Evolutionary conservation across 345 rosid species (phyloP).

Genomic region (Nephelium lappaceum): DNA sequence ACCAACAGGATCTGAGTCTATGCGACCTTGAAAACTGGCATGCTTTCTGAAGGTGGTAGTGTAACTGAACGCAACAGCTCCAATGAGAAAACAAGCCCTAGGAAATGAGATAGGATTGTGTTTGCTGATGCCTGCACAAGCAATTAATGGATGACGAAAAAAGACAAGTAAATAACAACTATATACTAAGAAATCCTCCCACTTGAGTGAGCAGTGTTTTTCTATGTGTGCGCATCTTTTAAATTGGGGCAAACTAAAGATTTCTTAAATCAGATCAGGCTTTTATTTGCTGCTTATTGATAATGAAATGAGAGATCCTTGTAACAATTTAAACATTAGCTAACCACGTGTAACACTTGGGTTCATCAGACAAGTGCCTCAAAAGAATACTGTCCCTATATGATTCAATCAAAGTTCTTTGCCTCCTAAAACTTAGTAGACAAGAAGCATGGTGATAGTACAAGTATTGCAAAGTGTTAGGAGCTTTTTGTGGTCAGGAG

Average conservation of each 20-base stretch:
- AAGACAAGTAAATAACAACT: neutral
- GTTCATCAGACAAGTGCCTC: neutral
- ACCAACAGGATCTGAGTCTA: constrained; percentile 28
- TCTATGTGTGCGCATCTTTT: neutral
- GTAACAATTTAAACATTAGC: neutral
- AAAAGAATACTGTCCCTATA: neutral
- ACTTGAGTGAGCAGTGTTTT: neutral
- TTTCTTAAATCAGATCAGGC: neutral
- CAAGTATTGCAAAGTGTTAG: neutral
- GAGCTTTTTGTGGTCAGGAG: neutral
- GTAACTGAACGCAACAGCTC: constrained; percentile 94
- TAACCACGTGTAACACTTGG: neutral
- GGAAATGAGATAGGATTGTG: constrained; percentile 92
- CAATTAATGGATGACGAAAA: constrained; percentile 6
- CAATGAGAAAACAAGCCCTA: constrained; percentile 84
- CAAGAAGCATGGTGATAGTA: neutral
- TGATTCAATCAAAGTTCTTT: neutral
- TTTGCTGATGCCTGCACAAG: constrained; percentile 89
- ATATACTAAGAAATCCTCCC: neutral
- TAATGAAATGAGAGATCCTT: neutral
- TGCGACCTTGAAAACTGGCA: constrained; percentile 54
- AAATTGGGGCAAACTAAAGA: neutral
- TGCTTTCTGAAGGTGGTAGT: constrained; percentile 58
- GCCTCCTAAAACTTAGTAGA: neutral
- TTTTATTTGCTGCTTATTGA: neutral